Evolutionary conservation across 192 early-diverging fungal species (phyloP), one percentile per base, ranked within the genome.

Genomic region (Entomortierella beljakovae): DNA sequence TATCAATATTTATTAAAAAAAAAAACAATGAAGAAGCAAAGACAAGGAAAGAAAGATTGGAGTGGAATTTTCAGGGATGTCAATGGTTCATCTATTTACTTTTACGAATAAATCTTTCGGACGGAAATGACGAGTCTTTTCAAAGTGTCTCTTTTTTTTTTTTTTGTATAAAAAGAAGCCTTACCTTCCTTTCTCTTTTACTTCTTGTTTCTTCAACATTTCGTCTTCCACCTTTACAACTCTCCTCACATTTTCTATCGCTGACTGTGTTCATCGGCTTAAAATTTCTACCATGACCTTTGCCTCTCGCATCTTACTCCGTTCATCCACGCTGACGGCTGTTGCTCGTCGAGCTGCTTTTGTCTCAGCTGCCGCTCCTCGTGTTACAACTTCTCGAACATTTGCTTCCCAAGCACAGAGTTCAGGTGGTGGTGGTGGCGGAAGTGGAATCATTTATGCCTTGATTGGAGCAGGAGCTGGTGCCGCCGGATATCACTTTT

Each of bases 401-500:
- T 65, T 51, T 60, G 58, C 58, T 31, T 50, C 62, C 18, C 46
- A 63, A 11, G 35, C 23, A 8, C 54, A 40, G n/a, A 13, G 33
- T 20, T 9, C 22, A 20, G 52, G 63, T 13, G 52, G 63, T 9
- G 22, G 61, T 23, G 49, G 48, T 35, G 63, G 50, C 29, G 63
- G 63, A 5, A 40, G 63, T 3, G 48, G 22, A 31, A 26, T 65
- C 23, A 13, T 65, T 25, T n/a, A 55, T 23, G 63, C 52, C 13
- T 32, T 46, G 6, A 2, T 55, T 6, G 26, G 52, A 23, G 63
- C 63, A 13, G 63, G 51, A 20, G 63, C 63, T 6, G 63, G 63
- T 28, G 63, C 63, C 29, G 52, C 37, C 29, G 52, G 51, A 3
- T 65, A 65, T 31, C 63, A 54, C 23, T 65, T 42, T 23, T 65